Evolutionary conservation across 805 yeast species (phyloP).

Genomic region (Wickerhamia fluorescens): DNA sequence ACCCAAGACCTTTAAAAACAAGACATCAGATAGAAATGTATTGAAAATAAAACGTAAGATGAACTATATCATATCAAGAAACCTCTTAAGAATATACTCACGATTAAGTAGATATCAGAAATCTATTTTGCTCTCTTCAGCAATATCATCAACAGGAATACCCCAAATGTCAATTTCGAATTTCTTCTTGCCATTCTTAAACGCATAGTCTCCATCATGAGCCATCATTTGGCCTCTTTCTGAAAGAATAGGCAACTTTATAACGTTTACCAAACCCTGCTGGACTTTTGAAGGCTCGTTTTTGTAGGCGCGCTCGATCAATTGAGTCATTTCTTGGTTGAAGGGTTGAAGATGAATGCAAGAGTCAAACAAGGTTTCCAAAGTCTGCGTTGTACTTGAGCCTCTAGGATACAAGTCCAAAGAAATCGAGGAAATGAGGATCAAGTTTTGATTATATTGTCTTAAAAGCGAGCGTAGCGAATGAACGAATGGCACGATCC

Average conservation of each 20-base stretch:
- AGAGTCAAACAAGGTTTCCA: constrained; percentile 57
- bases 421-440: constrained; percentile 51
- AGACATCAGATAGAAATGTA: too few species aligned
- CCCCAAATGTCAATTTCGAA: constrained; percentile 93
- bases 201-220: constrained; percentile 71
- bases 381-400: constrained; percentile 36
- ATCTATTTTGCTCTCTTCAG: constrained; percentile 21
- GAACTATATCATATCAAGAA: constrained; percentile 7
- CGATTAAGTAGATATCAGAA: too few species aligned
- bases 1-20: not conserved
- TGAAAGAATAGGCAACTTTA: constrained; percentile 64
- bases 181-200: constrained; percentile 72
- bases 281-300: constrained; percentile 69
- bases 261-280: constrained; percentile 78
- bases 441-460: constrained; percentile 38
- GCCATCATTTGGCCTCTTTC: constrained; percentile 77
- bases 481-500: constrained; percentile 55
- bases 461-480: constrained; percentile 48
- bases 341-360: constrained; percentile 76
- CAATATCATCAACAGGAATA: constrained; percentile 92
- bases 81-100: too few species aligned
- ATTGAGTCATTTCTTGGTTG: constrained; percentile 60
- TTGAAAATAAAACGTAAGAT: constrained; percentile 1
- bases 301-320: constrained; percentile 62
- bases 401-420: constrained; percentile 59